These are phyloP conservation scores for Lobosporangium transversale DNA, from an alignment of 192 early-diverging fungal species.

Conservation along the genomic window DNA sequence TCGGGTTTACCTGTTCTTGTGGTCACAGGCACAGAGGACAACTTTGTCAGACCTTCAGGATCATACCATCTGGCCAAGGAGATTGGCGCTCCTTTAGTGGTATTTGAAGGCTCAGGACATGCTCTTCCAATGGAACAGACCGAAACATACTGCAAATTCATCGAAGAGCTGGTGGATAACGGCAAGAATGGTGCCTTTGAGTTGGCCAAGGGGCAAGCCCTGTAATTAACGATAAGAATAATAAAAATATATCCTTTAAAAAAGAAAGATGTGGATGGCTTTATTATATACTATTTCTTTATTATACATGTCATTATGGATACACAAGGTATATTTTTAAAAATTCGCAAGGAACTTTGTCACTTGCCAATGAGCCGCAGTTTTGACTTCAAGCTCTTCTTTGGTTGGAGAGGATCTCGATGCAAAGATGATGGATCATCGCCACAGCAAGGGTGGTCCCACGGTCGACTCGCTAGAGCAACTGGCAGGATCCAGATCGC, in stretches of 20 bases:
- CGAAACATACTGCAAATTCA: conserved; percentile 35
- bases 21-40: conserved; percentile 37
- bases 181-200: conserved; percentile 46
- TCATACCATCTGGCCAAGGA: conserved; percentile 41
- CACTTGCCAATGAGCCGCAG: conserved; percentile 2
- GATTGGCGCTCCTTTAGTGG: conserved; percentile 21
- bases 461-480: conserved; percentile 49
- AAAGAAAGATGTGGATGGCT: no score
- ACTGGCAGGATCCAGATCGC: conserved; percentile 59
- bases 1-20: conserved; percentile 24
- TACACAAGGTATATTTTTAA: no score
- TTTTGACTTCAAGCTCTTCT: conserved; percentile 14
- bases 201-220: neutral
- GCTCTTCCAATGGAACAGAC: conserved; percentile 40
- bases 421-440: neutral
- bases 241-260: no score
- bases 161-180: conserved; percentile 30
- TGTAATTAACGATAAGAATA: conserved; percentile 2
- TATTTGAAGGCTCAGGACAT: conserved; percentile 49
- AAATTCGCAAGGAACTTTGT: no score
- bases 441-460: conserved; percentile 22
- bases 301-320: neutral
- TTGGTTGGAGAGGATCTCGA: neutral
- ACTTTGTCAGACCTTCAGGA: conserved; percentile 46
- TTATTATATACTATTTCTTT: neutral